Evolutionary conservation across 306 rosid genomes (phyloP).

Genomic region (Canavalia gladiata): DNA sequence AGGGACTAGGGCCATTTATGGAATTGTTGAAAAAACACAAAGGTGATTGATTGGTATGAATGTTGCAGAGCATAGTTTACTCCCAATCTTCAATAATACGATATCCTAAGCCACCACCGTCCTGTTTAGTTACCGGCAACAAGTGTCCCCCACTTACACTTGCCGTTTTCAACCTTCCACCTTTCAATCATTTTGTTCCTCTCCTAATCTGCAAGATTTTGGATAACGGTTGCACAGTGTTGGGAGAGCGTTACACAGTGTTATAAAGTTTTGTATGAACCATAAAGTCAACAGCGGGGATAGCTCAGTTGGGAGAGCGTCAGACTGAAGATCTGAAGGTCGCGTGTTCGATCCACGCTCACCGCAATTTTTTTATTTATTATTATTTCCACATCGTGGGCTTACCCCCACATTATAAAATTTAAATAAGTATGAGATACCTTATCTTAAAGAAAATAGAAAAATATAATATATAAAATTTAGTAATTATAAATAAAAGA

Average conservation of each 20-base stretch:
- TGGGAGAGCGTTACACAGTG: too few relatives aligned
- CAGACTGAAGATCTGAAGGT: constrained; percentile 60
- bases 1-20: not conserved
- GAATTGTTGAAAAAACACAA: not conserved
- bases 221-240: too few relatives aligned
- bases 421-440: too few relatives aligned
- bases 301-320: constrained; percentile 63
- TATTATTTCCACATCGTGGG: not conserved
- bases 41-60: not conserved
- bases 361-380: constrained; percentile 21
- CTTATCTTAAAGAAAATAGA: too few relatives aligned
- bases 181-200: constrained; percentile 23
- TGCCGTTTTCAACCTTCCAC: not conserved
- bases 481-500: too few relatives aligned
- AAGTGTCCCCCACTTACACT: not conserved
- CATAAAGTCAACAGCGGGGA: constrained; percentile 29
- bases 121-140: not conserved
- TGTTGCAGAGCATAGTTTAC: not conserved
- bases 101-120: constrained; percentile 29
- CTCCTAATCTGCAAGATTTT: not conserved
- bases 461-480: too few relatives aligned
- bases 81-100: constrained; percentile 10
- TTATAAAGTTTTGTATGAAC: not conserved
- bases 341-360: constrained; percentile 60
- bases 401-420: too few relatives aligned